Percentiles rank a stretch among this genome's conserved stretches.
Conservation (phyloP, 1,284 basidiomycete species). For the Ustilago trichophora region DNA sequence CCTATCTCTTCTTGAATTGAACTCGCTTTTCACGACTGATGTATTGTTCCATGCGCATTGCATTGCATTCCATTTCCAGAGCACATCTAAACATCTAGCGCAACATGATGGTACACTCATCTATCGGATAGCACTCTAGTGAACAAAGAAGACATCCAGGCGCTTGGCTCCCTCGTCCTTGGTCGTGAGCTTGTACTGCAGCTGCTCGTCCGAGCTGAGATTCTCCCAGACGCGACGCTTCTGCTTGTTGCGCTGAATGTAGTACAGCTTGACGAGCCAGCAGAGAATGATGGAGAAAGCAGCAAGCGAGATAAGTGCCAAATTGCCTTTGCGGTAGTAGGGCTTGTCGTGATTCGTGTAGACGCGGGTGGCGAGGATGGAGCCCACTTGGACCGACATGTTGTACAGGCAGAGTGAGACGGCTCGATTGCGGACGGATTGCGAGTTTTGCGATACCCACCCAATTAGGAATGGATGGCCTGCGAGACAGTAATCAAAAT, state of each 20-base stretch:
- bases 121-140: too few relatives aligned
- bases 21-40: too few relatives aligned
- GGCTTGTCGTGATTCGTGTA: slow-evolving; percentile 50
- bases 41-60: too few relatives aligned
- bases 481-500: not conserved
- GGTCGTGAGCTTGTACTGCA: slow-evolving; percentile 42
- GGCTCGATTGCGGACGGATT: slow-evolving; percentile 46
- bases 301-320: slow-evolving; percentile 26
- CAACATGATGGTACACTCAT: too few relatives aligned
- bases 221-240: slow-evolving; percentile 30
- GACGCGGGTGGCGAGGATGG: slow-evolving; percentile 41
- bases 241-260: slow-evolving; percentile 39
- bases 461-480: slow-evolving; percentile 40
- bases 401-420: slow-evolving; percentile 50
- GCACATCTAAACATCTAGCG: not conserved
- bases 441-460: slow-evolving; percentile 31
- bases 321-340: slow-evolving; percentile 46
- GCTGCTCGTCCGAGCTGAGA: slow-evolving; percentile 25
- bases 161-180: slow-evolving; percentile 43
- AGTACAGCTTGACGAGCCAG: slow-evolving; percentile 46
- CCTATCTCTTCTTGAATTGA: too few relatives aligned
- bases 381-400: slow-evolving; percentile 52
- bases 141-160: slow-evolving; percentile 43
- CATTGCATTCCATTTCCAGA: not conserved
- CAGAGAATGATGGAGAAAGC: slow-evolving; percentile 30